Evolutionary conservation across 2,329 filamentous ascomycete species (phyloP).

Genomic region (Microdochium trichocladiopsis): DNA sequence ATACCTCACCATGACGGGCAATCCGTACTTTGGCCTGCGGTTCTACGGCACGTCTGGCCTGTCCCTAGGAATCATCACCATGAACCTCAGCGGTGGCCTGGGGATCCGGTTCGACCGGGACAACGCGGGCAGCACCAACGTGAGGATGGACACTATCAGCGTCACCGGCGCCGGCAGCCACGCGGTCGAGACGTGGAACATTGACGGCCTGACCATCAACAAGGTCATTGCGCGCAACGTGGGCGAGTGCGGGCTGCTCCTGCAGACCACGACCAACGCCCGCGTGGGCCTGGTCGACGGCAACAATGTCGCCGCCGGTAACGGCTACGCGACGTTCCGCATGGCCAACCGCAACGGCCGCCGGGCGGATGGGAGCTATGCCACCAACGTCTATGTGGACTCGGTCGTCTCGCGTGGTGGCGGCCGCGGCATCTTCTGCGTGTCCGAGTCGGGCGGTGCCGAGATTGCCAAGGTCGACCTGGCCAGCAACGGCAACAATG

Average conservation of each 20-base stretch:
- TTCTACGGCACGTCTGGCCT: conserved; percentile 45
- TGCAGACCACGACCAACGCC: conserved; percentile 46
- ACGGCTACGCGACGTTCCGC: conserved; percentile 48
- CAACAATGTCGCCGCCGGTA: conserved; percentile 43
- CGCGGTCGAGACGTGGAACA: conserved; percentile 54
- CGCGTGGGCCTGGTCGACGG: conserved; percentile 47
- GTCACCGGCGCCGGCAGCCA: conserved; percentile 47
- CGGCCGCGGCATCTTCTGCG: conserved; percentile 50
- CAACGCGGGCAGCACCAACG: conserved; percentile 41
- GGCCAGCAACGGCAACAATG: conserved; percentile 45
- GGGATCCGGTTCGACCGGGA: conserved; percentile 53
- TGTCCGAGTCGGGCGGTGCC: conserved; percentile 46
- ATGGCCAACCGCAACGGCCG: conserved; percentile 51
- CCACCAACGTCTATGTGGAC: conserved; percentile 44
- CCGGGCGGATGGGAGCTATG: conserved; percentile 38
- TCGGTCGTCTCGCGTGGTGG: conserved; percentile 47
- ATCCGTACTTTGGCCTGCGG: conserved; percentile 48
- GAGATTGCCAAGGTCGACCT: conserved; percentile 42
- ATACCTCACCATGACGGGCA: conserved; percentile 49
- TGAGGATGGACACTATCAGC: conserved; percentile 42
- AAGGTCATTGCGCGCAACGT: conserved; percentile 45
- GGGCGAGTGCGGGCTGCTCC: conserved; percentile 48
- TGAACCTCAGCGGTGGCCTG: conserved; percentile 46
- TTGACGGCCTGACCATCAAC: conserved; percentile 43
- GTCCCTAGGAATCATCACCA: conserved; percentile 40